Conservation (phyloP, 148 eudicot species). For the Camellia japonica region DNA sequence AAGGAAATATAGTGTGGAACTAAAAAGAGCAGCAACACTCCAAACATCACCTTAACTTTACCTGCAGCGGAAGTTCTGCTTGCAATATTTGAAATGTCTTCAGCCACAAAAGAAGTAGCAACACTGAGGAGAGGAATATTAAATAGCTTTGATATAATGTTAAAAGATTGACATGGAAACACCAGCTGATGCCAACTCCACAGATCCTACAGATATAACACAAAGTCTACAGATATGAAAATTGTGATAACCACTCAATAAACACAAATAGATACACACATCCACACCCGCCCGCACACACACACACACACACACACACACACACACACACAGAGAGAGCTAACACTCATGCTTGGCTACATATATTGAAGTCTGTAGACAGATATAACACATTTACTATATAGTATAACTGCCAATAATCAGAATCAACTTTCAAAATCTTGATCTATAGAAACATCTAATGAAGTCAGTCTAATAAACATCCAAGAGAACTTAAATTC, state of each 20-base stretch:
- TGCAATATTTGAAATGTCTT: slow-evolving; percentile 71
- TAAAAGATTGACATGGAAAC: slow-evolving; percentile 87
- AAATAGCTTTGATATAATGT: slow-evolving; percentile 81
- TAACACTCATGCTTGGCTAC: no score
- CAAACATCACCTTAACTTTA: slow-evolving; percentile 13
- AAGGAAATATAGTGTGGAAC: slow-evolving; percentile 2
- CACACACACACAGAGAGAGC: no score
- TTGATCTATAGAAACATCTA: no score
- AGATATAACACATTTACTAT: no score
- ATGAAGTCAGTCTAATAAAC: neutral
- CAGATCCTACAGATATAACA: slow-evolving; percentile 49
- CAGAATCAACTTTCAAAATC: no score
- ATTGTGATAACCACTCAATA: neutral
- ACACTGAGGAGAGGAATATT: slow-evolving; percentile 97
- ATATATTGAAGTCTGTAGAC: no score
- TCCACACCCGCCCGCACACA: no score
- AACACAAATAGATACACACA: neutral
- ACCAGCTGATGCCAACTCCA: slow-evolving; percentile 93
- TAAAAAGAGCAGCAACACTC: neutral
- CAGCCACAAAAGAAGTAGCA: slow-evolving; percentile 95
- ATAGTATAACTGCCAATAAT: no score
- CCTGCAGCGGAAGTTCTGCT: slow-evolving; percentile 36
- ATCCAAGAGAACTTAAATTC: neutral
- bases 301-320: no score
- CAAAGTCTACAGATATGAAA: neutral